Percentiles rank a stretch among this genome's conserved stretches.
Conservation (phyloP, 2,329 filamentous ascomycete genomes). For the Capronia coronata region DNA sequence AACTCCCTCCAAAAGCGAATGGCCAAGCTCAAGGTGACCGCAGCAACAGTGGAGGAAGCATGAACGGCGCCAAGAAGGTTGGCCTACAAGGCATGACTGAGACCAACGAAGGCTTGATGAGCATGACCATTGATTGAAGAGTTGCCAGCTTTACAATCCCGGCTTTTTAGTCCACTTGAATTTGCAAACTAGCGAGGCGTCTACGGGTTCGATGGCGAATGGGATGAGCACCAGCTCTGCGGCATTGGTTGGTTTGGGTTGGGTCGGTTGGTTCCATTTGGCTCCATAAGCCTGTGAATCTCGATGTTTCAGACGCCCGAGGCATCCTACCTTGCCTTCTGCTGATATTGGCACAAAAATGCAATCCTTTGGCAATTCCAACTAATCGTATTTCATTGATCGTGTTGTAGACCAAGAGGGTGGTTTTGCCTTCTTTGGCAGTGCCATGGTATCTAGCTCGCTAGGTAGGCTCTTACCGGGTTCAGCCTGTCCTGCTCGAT, state of each 20-base stretch:
- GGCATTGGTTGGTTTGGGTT: too few species aligned
- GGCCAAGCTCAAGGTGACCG: slow-evolving; percentile 46
- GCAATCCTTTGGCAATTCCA: too few species aligned
- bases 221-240: neutral
- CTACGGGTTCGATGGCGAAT: neutral
- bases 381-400: too few species aligned
- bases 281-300: neutral
- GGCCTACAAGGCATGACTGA: slow-evolving; percentile 91
- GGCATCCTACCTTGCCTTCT: neutral
- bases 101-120: slow-evolving; percentile 91
- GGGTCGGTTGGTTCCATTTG: neutral
- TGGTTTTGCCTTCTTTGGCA: too few species aligned
- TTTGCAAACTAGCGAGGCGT: slow-evolving; percentile 10
- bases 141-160: too few species aligned
- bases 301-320: neutral
- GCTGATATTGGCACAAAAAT: neutral
- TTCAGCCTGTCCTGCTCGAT: too few species aligned
- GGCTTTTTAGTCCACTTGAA: too few species aligned
- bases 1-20: slow-evolving; percentile 55
- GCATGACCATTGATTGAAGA: slow-evolving; percentile 84
- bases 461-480: too few species aligned
- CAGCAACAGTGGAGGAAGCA: slow-evolving; percentile 37
- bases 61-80: slow-evolving; percentile 51
- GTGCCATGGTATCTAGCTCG: too few species aligned
- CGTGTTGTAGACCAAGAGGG: too few species aligned